These are phyloP conservation scores for Sisymbrium altissimum DNA, from an alignment of 345 rosid species.

Conservation along the genomic window DNA sequence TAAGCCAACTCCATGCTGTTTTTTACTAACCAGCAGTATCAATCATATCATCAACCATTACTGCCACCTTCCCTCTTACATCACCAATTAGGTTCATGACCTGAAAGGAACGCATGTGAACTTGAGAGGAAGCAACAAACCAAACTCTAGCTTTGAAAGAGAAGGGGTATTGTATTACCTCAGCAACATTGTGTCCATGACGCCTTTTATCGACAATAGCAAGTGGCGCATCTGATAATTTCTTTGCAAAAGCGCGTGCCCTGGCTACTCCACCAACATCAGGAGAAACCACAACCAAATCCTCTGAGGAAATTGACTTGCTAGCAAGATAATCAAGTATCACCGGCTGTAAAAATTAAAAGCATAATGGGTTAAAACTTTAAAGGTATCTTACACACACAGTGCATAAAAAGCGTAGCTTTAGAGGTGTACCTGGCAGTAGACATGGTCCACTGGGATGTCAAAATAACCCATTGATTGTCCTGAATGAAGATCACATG, in stretches of 20 bases:
- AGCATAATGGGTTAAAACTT: neutral
- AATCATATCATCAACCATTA: conserved; percentile 98
- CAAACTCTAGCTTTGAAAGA: conserved; percentile 7
- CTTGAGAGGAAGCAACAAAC: neutral
- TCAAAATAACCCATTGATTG: conserved; percentile 99
- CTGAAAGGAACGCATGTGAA: conserved; percentile 36
- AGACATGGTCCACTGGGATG: conserved; percentile 92
- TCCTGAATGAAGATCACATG: conserved; percentile 98
- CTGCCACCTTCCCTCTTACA: conserved; percentile 93
- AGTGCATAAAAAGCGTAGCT: neutral
- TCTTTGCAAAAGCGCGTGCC: conserved; percentile 95
- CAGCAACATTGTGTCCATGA: conserved; percentile 95
- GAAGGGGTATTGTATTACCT: conserved; percentile 45
- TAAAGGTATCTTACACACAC: neutral
- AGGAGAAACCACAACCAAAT: conserved; percentile 95
- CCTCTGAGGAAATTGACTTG: conserved; percentile 72
- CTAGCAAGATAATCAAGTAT: conserved; percentile 98
- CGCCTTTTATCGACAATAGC: conserved; percentile 99
- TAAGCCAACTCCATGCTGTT: neutral
- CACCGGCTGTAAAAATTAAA: conserved; percentile 55
- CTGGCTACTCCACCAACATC: conserved; percentile 99
- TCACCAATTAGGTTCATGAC: conserved; percentile 98
- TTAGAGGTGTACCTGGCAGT: conserved; percentile 63
- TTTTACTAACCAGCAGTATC: conserved; percentile 90
- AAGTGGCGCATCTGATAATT: conserved; percentile 88